Evolutionary conservation across 1,139 yeast species (phyloP).

Genomic region (Yamadazyma taylorii): DNA sequence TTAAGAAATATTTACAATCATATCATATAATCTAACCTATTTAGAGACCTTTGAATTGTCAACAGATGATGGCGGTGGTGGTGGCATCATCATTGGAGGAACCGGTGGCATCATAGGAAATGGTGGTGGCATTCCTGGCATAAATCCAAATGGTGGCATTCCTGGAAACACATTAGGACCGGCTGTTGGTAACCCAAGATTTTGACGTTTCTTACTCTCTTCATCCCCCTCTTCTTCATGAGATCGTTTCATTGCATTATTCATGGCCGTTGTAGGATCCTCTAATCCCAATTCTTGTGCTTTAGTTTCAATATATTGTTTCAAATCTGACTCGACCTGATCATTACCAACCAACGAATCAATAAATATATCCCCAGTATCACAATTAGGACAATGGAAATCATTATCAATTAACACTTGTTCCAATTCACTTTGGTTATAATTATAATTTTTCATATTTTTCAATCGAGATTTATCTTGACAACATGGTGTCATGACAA

Average conservation of each 20-base stretch:
- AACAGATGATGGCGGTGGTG: too few relatives aligned
- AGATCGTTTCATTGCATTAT: conserved; percentile 22
- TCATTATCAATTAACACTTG: conserved; percentile 76
- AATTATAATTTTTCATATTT: conserved; percentile 41
- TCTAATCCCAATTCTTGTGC: conserved; percentile 40
- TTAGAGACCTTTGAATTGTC: too few relatives aligned
- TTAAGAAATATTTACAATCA: too few relatives aligned
- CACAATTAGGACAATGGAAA: conserved; percentile 89
- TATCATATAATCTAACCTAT: too few relatives aligned
- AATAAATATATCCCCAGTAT: conserved; percentile 66
- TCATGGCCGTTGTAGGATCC: conserved; percentile 26
- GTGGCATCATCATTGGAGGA: conserved; percentile 17
- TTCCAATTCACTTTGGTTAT: conserved; percentile 54
- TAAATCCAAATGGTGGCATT: conserved; percentile 20
- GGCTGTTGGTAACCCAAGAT: conserved; percentile 14
- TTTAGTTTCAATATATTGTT: conserved; percentile 50
- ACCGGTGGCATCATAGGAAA: conserved; percentile 17
- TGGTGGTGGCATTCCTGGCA: conserved; percentile 25
- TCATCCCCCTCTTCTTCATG: conserved; percentile 26
- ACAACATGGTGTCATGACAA: conserved; percentile 87
- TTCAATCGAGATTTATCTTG: conserved; percentile 54
- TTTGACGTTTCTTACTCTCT: conserved; percentile 31
- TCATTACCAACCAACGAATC: conserved; percentile 68
- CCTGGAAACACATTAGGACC: conserved; percentile 9
- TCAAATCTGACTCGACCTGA: conserved; percentile 55